Evolutionary conservation across 2,329 filamentous ascomycete genomes (phyloP).

Genomic region (Chaetomium olivaceum): DNA sequence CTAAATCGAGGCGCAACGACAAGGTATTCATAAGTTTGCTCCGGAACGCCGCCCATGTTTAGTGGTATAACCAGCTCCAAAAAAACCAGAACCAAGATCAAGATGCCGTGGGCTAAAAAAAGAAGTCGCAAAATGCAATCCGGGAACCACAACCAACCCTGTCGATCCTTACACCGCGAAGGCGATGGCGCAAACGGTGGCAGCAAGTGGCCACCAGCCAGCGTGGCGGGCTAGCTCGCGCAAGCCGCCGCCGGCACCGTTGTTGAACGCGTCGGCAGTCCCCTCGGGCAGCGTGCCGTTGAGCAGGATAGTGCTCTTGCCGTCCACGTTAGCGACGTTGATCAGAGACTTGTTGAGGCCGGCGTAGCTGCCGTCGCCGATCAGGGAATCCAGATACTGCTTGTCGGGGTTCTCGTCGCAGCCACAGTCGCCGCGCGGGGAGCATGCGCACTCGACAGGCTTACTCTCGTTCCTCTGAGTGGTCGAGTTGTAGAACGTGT

Average conservation of each 20-base stretch:
- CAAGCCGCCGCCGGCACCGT: conserved; percentile 39
- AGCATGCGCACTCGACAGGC: conserved; percentile 63
- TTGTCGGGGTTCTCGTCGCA: conserved; percentile 61
- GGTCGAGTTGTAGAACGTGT: conserved; percentile 52
- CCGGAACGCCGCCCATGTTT: conserved; percentile 6
- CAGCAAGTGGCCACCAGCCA: conserved; percentile 54
- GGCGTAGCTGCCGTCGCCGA: conserved; percentile 65
- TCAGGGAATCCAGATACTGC: conserved; percentile 60
- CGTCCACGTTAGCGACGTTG: conserved; percentile 62
- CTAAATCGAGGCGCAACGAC: neutral
- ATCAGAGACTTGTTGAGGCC: conserved; percentile 63
- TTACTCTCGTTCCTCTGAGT: conserved; percentile 58
- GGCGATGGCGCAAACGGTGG: conserved; percentile 47
- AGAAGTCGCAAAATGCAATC: neutral
- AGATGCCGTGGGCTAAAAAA: neutral
- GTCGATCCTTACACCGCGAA: conserved; percentile 41
- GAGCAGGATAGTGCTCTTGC: conserved; percentile 64
- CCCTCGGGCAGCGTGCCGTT: conserved; percentile 75
- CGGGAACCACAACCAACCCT: neutral
- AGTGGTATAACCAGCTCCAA: conserved; percentile 8
- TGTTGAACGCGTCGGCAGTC: conserved; percentile 55
- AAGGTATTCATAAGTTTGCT: neutral
- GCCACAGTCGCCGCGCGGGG: conserved; percentile 56
- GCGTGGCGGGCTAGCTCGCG: conserved; percentile 40
- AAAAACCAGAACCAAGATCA: neutral